These are phyloP conservation scores for Usnea hakonensis DNA, from an alignment of 495 filamentous ascomycete genomes.

Conservation along the genomic window DNA sequence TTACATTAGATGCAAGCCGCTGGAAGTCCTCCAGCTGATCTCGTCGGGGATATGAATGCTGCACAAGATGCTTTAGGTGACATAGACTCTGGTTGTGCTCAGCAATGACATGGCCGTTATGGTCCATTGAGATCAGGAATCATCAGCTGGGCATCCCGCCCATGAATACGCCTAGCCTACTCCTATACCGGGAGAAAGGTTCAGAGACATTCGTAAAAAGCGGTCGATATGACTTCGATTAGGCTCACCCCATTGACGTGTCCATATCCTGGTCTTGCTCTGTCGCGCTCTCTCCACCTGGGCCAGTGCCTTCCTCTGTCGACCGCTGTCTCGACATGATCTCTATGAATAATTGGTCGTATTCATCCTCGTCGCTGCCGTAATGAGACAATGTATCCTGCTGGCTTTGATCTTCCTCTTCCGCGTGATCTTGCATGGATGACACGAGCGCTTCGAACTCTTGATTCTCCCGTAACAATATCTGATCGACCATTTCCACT, in stretches of 20 bases:
- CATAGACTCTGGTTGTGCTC: constrained; percentile 63
- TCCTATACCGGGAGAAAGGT: not conserved
- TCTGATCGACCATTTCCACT: constrained; percentile 35
- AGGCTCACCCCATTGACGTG: not conserved
- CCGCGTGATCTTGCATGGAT: constrained; percentile 29
- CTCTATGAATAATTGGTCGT: constrained; percentile 54
- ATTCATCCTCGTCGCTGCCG: constrained; percentile 44
- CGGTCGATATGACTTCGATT: not conserved
- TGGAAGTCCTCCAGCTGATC: constrained; percentile 79
- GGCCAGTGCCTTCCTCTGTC: not conserved
- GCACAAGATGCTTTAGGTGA: constrained; percentile 64
- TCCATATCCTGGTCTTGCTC: constrained; percentile 18
- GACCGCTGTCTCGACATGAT: constrained; percentile 29
- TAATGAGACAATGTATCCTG: not conserved
- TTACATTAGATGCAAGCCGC: constrained; percentile 77
- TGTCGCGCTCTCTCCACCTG: not conserved
- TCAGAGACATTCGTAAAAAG: not conserved
- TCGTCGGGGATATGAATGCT: constrained; percentile 80
- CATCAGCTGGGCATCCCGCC: not conserved
- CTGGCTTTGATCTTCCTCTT: not conserved
- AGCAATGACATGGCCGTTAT: constrained; percentile 45
- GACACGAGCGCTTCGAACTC: constrained; percentile 53
- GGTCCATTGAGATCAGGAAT: not conserved
- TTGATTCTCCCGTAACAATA: constrained; percentile 46
- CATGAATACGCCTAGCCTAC: not conserved